These are phyloP conservation scores for Epichloe hybrida DNA, from an alignment of 2,329 filamentous ascomycete genomes.

Conservation along the genomic window DNA sequence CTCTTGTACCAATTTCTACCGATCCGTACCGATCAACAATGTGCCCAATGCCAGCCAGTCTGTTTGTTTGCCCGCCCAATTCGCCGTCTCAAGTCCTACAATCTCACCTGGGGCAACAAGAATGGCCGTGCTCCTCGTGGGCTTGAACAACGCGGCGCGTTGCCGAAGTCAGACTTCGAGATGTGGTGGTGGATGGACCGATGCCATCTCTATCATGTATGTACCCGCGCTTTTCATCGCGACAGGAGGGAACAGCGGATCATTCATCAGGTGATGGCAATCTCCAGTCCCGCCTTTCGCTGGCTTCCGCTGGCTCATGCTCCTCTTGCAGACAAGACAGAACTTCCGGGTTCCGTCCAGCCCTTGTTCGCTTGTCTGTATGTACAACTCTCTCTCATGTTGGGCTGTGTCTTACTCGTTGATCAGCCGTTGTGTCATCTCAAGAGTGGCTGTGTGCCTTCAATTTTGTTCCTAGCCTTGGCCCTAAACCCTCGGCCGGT, in stretches of 20 bases:
- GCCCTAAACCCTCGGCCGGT: neutral
- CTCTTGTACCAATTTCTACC: no score
- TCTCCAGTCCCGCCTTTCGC: no score
- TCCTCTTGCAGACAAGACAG: no score
- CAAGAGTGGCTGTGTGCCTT: constrained; percentile 1
- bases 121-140: neutral
- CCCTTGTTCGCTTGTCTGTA: neutral
- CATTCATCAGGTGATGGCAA: no score
- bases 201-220: no score
- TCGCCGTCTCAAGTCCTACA: neutral
- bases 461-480: neutral
- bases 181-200: no score
- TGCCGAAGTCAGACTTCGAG: neutral
- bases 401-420: neutral
- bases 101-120: neutral
- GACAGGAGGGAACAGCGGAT: no score
- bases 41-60: neutral
- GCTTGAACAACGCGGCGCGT: neutral
- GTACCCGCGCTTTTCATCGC: no score
- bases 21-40: neutral
- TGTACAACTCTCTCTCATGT: neutral
- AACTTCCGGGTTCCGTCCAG: neutral
- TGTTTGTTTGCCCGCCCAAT: neutral
- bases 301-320: no score
- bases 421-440: neutral